Evolutionary conservation across 768 basidiomycete species (phyloP).

Genomic region (Russula virescens): DNA sequence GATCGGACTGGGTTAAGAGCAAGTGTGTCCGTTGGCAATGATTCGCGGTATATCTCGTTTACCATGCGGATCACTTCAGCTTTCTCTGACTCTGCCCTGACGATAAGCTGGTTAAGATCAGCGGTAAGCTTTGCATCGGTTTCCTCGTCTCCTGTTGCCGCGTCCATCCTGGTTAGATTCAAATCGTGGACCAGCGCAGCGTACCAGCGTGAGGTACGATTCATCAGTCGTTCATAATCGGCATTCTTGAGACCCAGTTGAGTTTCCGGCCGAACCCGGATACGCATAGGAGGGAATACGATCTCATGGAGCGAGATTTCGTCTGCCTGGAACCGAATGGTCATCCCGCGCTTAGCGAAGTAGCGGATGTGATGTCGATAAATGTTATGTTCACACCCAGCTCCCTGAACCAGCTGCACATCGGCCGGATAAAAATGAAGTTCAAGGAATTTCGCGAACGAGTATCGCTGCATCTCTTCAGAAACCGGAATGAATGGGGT

Average conservation of each 20-base stretch:
- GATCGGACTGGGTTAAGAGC: slow-evolving; percentile 82
- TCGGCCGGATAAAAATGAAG: slow-evolving; percentile 92
- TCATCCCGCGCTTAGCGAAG: slow-evolving; percentile 79
- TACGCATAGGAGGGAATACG: slow-evolving; percentile 81
- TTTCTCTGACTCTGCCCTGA: slow-evolving; percentile 67
- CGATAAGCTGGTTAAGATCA: slow-evolving; percentile 62
- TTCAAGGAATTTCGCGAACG: slow-evolving; percentile 94
- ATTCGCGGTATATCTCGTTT: slow-evolving; percentile 74
- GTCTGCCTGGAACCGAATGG: slow-evolving; percentile 84
- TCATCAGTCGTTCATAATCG: slow-evolving; percentile 77
- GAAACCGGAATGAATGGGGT: slow-evolving; percentile 88
- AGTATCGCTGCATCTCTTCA: slow-evolving; percentile 89
- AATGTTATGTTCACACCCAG: slow-evolving; percentile 90
- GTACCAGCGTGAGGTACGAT: slow-evolving; percentile 70
- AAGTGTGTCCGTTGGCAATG: slow-evolving; percentile 76
- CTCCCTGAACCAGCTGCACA: slow-evolving; percentile 77
- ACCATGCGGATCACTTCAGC: slow-evolving; percentile 68
- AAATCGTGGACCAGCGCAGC: slow-evolving; percentile 69
- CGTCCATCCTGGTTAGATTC: slow-evolving; percentile 70
- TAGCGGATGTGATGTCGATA: slow-evolving; percentile 90
- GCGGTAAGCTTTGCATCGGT: slow-evolving; percentile 55
- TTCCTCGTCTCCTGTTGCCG: slow-evolving; percentile 72
- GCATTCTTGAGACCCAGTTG: slow-evolving; percentile 86
- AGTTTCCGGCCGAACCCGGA: slow-evolving; percentile 80
- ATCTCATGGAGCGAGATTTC: slow-evolving; percentile 79